Conservation (phyloP, 169 alveolate species). For the Theileria sp. region DNA sequence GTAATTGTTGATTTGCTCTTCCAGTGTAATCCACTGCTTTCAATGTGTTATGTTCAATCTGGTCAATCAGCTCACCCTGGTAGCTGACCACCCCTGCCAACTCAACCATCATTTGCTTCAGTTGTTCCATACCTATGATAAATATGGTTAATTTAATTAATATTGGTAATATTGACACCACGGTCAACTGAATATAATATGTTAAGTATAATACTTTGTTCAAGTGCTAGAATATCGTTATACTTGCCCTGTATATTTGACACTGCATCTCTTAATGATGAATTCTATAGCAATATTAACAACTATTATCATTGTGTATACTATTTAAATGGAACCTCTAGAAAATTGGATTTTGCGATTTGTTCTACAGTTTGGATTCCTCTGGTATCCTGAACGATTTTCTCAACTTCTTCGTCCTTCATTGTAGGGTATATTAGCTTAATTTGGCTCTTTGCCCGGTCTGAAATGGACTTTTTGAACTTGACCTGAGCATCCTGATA, state of each 20-base stretch:
- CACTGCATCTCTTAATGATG: conserved; percentile 77
- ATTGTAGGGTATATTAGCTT: conserved; percentile 60
- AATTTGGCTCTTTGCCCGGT: conserved; percentile 55
- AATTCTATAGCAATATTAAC: conserved; percentile 1
- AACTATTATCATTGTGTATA: not conserved
- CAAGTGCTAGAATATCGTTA: conserved; percentile 81
- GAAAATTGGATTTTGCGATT: conserved; percentile 47
- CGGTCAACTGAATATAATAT: no score
- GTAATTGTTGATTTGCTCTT: conserved; percentile 68
- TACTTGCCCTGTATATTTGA: conserved; percentile 79
- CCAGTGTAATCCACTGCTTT: conserved; percentile 79
- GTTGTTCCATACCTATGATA: conserved; percentile 73
- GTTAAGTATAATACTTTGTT: conserved; percentile 49
- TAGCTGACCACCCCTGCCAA: conserved; percentile 80
- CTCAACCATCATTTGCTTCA: conserved; percentile 82
- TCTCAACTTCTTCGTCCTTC: conserved; percentile 35
- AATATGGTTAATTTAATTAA: not conserved
- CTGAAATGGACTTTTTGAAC: conserved; percentile 55
- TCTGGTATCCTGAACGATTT: conserved; percentile 23
- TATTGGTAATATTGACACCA: no score
- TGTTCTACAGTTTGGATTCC: conserved; percentile 40
- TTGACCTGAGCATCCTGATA: conserved; percentile 60
- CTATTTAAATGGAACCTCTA: conserved; percentile 22
- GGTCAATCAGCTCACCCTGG: conserved; percentile 84
- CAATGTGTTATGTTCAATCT: conserved; percentile 73